These are phyloP conservation scores for Dothistroma septosporum DNA, from an alignment of 2,329 filamentous ascomycete species.

Conservation along the genomic window DNA sequence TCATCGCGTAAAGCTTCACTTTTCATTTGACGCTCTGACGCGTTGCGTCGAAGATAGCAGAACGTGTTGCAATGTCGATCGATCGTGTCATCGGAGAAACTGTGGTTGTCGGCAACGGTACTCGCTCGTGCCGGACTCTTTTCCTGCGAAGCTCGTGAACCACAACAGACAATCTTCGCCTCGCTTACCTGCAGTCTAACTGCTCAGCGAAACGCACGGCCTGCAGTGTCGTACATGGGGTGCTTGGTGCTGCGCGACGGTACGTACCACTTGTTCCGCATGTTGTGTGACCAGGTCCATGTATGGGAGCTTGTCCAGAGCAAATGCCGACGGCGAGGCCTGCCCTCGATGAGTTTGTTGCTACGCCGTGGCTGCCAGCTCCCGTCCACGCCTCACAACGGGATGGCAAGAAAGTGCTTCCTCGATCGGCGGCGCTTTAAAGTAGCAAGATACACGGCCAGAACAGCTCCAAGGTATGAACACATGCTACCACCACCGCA, in stretches of 20 bases:
- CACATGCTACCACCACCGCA: not conserved
- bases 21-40: not conserved
- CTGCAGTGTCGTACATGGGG: not conserved
- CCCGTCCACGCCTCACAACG: not conserved
- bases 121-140: not conserved
- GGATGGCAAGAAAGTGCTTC: not conserved
- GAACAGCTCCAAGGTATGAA: not conserved
- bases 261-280: not conserved
- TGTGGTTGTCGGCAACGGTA: not conserved
- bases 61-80: slow-evolving; percentile 4
- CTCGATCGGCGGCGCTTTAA: not conserved
- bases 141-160: not conserved
- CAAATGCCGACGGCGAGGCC: not conserved
- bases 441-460: not conserved
- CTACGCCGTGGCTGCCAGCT: slow-evolving; percentile 5
- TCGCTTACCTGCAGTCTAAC: not conserved
- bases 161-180: not conserved
- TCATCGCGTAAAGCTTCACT: not conserved
- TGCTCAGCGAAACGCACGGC: not conserved
- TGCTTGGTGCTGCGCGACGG: not conserved
- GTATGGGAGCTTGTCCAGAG: not conserved
- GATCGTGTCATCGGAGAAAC: slow-evolving; percentile 2
- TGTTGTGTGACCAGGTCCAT: not conserved
- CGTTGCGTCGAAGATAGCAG: not conserved
- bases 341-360: not conserved